Base-by-base conservation (phyloP, 2,329 filamentous ascomycete species). In the Escovopsis sp. region DNA sequence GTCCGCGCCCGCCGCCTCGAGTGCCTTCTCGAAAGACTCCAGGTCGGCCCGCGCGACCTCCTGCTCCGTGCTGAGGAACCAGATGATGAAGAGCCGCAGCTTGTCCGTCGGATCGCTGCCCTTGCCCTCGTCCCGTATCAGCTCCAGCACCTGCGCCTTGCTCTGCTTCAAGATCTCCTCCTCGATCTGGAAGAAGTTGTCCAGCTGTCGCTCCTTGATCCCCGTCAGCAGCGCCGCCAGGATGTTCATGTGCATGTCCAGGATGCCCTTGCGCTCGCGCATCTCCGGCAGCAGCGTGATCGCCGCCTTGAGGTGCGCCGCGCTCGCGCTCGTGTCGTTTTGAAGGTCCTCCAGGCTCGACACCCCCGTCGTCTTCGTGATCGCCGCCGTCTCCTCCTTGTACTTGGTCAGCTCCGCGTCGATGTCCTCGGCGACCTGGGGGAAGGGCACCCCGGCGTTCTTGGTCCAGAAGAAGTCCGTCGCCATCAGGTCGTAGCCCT, bases 221-320 rank as follows among this genome's bases (percentile, higher is more conserved):
- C 86, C 87, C 0, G 63, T 68, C 28, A 77, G 52, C 3, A 77
- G 55, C 1, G 84, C 83, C 2, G 87, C 88, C 4, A 92, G 68
- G 39, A 96, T 94, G 53, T 93, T 94, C 90, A 98, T 98, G 56
- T 98, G 90, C 82, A 94, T 96, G 53, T 94, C 90, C 5, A 98
- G 70, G 15, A 79, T 72, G n/a, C 79, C 77, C 55, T 98, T 98
- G 39, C 90, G 77, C 56, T 96, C 90, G 43, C 86, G 71, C 45
- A 98, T 67, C 55, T 96, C 88, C 0, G 90, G 92, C 12, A 98
- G 66, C 16, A 94, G 64, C 1, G 88, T 93, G 48, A 98, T 94
- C 11, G 88, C 92, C 4, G 87, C 85, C 59, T 96, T 98, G 31
- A 98, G 70, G 55, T 98, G 90, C 48, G 92, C 84, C 13, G 90